Conservation (phyloP, 2,329 filamentous ascomycete genomes). For the Sordariomycetes sp. region DNA sequence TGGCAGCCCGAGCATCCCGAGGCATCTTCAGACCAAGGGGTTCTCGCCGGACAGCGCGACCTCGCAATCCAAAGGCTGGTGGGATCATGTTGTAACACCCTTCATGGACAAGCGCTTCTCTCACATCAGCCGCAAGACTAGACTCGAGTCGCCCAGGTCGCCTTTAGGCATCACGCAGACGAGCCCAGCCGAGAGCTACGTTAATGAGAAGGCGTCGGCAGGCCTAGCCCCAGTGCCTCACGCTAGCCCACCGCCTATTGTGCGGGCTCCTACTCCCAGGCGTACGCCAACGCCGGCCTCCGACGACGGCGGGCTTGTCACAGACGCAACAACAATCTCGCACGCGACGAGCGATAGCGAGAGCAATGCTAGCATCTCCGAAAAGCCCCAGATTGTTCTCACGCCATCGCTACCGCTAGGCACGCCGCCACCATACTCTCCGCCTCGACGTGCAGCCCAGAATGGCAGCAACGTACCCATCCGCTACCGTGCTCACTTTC, state of each 20-base stretch:
- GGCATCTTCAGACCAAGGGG: conserved; percentile 21
- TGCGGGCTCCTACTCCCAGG: conserved; percentile 25
- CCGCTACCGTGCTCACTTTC: conserved; percentile 49
- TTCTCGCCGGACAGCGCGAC: conserved; percentile 39
- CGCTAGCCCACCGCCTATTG: conserved; percentile 19
- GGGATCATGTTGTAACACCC: conserved; percentile 67
- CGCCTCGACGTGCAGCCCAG: conserved; percentile 22
- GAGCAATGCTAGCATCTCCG: conserved; percentile 8
- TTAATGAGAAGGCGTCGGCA: conserved; percentile 3
- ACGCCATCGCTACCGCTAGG: conserved; percentile 24
- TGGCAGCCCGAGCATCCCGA: conserved; percentile 31
- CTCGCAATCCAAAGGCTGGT: conserved; percentile 61
- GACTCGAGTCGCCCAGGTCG: conserved; percentile 17
- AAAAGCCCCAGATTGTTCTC: conserved; percentile 27
- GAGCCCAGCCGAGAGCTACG: conserved; percentile 6
- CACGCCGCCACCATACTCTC: conserved; percentile 47
- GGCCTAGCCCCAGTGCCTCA: conserved; percentile 7
- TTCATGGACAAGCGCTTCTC: conserved; percentile 42
- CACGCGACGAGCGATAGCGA: conserved; percentile 8
- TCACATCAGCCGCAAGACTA: conserved; percentile 28
- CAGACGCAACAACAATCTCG: conserved; percentile 10
- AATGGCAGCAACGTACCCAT: conserved; percentile 21
- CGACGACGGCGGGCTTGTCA: conserved; percentile 4
- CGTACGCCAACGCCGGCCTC: conserved; percentile 19
- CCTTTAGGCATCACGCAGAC: too few species aligned